Evolutionary conservation across 2,329 filamentous ascomycete genomes (phyloP), one percentile per base, ranked within the genome.

Genomic region (Paraconiothyrium sp.): DNA sequence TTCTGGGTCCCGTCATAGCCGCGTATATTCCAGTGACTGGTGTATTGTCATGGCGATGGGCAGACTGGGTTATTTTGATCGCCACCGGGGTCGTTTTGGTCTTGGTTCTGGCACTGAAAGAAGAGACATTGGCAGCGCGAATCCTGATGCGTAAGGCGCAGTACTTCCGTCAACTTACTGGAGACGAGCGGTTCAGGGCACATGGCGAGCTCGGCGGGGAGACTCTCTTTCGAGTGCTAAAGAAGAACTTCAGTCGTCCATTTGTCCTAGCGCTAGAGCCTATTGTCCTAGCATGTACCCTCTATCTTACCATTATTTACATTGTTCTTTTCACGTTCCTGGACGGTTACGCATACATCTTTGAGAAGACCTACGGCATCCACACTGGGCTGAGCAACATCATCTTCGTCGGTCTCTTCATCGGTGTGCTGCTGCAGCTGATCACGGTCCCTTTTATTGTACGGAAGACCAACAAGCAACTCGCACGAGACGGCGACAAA

Each of bases 301-400:
- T 86, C 0, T 88, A 87, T 60, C 78, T 87, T 37, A 80, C 82
- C 0, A 78, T 86, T 0, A 69, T 85, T 1, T 88, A 88, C 62
- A 83, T 85, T 22, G 78, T 86, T 0, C 73, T 87, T 0, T 88
- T 87, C 69, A 83, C 84, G 0, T 84, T 86, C 55, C 78, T 87
- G 4, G 80, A 83, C 2, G 84, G 85, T 1, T 86, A 83, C 70
- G 78, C 81, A 0, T 82, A 79, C 50, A 82, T 88, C 50, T 87
- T 87, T 74, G 73, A 75, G 35, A 76, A 84, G 3, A 84, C 82
- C 0, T 83, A 87, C 67, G 72, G 75, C 4, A 79, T 84, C 16
- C 81, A 79, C 0, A 68, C 79, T 51, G 82, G 82, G 2, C 66
- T 83, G 13, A 81, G 80, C 3, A 82, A 83, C 14, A 72, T 84